Base-by-base conservation (phyloP, 1,284 basidiomycete genomes). In the Cryptococcus jaspeensis region DNA sequence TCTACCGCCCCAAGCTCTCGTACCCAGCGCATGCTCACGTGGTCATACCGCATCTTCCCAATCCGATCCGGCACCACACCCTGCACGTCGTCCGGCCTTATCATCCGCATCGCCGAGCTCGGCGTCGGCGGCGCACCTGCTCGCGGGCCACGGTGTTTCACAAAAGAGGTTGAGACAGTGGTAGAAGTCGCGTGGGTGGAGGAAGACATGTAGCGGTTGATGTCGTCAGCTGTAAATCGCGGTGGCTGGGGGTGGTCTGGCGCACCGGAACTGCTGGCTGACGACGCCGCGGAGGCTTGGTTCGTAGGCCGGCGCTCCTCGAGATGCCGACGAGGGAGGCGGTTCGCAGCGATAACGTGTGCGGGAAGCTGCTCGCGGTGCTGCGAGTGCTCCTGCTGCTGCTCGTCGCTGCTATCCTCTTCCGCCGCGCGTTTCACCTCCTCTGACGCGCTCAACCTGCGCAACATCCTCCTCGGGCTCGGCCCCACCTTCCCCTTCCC, bases 11-110 rank as follows among this genome's bases (percentile, higher is more conserved):
- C 49, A 61, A 72, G 61, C 16, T 83, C 84, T 74, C 87, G 87
- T 48, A 92, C 85, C 92, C 92, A 96, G 61, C 84, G 84, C 85
- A 89, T 89, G 73, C 84, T 81, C 38, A 82, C 81, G 55, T 82
- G 84, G 76, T 95, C 92, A 64, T 87, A 92, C 40, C 89, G 79
- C 92, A 96, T 94, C 69, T 85, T 84, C 1, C 91, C 91, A 44
- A 92, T 84, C 50, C 85, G 81, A 25, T 90, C 87, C 1, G 89
- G 86, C 23, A 90, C 78, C 9, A 72, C 68, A 12, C 39, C 83
- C 69, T 62, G 60, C 13, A 94, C 80, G 66, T 93, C 92, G 46
- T 83, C 81, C 0, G 92, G 92, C 6, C 84, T 84, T 61, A 95
- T 93, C 41, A 76, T 75, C 4, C 76, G 71, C 55, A 81, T 72